Conservation (phyloP, 2,329 filamentous ascomycete genomes). For the Alternaria arbusti region DNA sequence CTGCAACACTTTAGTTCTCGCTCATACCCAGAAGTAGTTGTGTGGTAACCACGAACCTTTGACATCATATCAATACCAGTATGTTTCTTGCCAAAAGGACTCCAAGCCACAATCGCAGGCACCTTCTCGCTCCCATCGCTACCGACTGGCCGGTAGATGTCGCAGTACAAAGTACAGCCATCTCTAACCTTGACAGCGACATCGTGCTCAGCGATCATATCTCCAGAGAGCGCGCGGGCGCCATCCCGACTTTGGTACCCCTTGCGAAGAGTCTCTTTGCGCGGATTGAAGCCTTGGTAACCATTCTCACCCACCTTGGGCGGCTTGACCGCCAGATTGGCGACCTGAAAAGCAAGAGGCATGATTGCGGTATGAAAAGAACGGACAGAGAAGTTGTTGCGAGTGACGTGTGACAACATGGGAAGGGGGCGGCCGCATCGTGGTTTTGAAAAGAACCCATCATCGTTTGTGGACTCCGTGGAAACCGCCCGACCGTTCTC, state of each 20-base stretch:
- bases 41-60: not conserved
- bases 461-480: not conserved
- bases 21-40: too few species aligned
- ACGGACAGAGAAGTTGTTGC: not conserved
- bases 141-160: conserved; percentile 24
- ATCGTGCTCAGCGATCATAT: conserved; percentile 13
- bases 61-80: conserved; percentile 14
- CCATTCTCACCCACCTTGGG: conserved; percentile 15
- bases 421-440: not conserved
- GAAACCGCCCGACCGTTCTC: conserved; percentile 6
- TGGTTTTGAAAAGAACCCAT: conserved; percentile 2
- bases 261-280: conserved; percentile 11
- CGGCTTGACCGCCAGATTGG: conserved; percentile 10
- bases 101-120: conserved; percentile 54
- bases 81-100: conserved; percentile 51
- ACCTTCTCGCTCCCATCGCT: conserved; percentile 32
- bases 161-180: conserved; percentile 11
- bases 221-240: conserved; percentile 5
- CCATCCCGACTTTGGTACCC: conserved; percentile 10
- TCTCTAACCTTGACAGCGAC: conserved; percentile 15
- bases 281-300: conserved; percentile 15
- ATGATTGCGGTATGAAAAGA: not conserved
- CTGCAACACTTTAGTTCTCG: too few species aligned
- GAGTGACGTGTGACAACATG: not conserved
- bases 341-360: conserved; percentile 14